Conservation (phyloP, 495 filamentous ascomycete genomes). For the Trichoderma erinaceum region DNA sequence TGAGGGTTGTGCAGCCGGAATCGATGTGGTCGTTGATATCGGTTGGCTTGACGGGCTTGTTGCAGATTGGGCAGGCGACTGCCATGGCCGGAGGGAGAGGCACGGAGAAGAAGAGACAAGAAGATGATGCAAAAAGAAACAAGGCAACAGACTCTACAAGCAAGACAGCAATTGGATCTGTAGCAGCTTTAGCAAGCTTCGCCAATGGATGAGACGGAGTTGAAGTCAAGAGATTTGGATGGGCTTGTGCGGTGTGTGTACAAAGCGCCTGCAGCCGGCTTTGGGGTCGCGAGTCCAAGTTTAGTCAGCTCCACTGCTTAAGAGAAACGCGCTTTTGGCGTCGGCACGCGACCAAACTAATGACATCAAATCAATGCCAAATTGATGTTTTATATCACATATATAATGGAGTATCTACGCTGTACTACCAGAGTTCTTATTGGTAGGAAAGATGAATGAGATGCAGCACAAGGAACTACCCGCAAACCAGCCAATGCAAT, state of each 20-base stretch:
- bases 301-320: too few relatives aligned
- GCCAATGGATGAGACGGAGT: too few relatives aligned
- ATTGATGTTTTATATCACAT: not conserved
- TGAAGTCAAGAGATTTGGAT: too few relatives aligned
- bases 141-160: not conserved
- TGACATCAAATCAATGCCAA: not conserved
- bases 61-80: slow-evolving; percentile 84
- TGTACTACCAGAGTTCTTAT: too few relatives aligned
- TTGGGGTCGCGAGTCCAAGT: too few relatives aligned
- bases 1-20: slow-evolving; percentile 63
- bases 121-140: not conserved
- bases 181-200: not conserved
- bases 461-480: too few relatives aligned
- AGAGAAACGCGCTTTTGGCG: too few relatives aligned
- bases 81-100: slow-evolving; percentile 40
- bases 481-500: not conserved
- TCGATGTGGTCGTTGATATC: slow-evolving; percentile 93
- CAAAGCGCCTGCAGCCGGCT: too few relatives aligned
- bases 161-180: not conserved
- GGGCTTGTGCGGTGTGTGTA: too few relatives aligned
- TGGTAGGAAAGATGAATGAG: too few relatives aligned
- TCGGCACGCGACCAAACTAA: not conserved
- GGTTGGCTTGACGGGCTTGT: slow-evolving; percentile 61
- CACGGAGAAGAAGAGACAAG: not conserved
- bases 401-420: too few relatives aligned